Evolutionary conservation across 2,329 filamentous ascomycete species (phyloP), one percentile per base, ranked within the genome.

Genomic region (Samsoniella hepiali): DNA sequence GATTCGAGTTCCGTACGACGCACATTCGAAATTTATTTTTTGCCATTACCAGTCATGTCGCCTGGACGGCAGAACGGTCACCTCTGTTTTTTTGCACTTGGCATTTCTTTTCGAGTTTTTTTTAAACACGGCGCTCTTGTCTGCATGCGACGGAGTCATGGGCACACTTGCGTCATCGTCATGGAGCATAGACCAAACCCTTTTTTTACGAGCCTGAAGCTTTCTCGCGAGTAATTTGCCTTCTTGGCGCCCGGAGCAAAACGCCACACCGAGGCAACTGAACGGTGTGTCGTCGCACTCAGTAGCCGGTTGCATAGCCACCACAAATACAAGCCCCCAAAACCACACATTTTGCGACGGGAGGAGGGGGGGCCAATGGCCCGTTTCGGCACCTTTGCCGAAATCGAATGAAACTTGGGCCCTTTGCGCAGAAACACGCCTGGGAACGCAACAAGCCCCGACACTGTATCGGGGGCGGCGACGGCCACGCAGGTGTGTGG

Each of bases 1-100:
- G 67, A 69, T 69, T 69, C 67, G 67, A 69, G 65, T 69, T 69
- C 67, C 67, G 67, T 67, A 69, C 66, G 67, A 69, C 66, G 67
- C 67, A 68, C 47, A 59, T 13, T 42, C 22, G 2, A 9, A 50
- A 22, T 51, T 65, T 66, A 32, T 64, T 58, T 62, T 68, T 68
- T 67, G 42, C 34, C 15, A 6, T 50, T 40, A 22, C 1, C 15
- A 34, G 3, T 15, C 17, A 11, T 58, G 29, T 15, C 40, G 45
- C 38, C 31, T 15, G 8, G 27, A 3, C 22, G 6, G 8, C n/a
- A 5, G 11, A 22, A 22, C 22, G 15, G 15, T 17, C n/a, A 22
- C 1, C 1, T 8, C 3, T 22, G 22, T 29, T 5, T 4, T 9
- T 31, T 17, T 17, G 13, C 5, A 27, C 29, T 31, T 54, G 40